phyloP scores from a whole-genome alignment of 768 basidiomycete species.

The Chlorophyllum brunneum region DNA sequence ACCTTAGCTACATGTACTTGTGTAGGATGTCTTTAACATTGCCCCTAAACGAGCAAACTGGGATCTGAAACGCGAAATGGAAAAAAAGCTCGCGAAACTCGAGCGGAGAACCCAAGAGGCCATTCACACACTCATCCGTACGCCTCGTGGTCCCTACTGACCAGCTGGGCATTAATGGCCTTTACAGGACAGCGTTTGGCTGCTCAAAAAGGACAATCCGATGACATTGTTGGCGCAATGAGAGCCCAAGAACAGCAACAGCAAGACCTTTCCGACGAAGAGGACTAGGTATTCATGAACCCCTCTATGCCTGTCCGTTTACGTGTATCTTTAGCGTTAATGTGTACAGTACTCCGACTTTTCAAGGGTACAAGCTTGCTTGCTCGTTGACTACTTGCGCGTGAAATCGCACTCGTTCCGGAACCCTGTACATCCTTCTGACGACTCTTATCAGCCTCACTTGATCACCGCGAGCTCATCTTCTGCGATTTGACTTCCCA shows the following conservation, averaged over 20 bases:
- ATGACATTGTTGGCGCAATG: constrained; percentile 82
- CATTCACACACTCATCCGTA: constrained; percentile 90
- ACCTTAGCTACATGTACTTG: constrained; percentile 4
- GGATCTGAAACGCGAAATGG: constrained; percentile 93
- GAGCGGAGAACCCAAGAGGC: constrained; percentile 90
- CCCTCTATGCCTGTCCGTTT: constrained; percentile 21
- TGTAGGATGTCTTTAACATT: constrained; percentile 91
- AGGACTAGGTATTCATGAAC: constrained; percentile 30
- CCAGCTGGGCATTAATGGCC: constrained; percentile 1
- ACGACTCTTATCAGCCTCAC: neutral
- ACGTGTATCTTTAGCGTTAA: constrained; percentile 13
- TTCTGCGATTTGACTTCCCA: neutral
- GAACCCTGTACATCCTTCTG: neutral
- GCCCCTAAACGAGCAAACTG: constrained; percentile 96
- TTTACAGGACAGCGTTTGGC: constrained; percentile 71
- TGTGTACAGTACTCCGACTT: constrained; percentile 7
- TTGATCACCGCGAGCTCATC: neutral
- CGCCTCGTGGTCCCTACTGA: constrained; percentile 26
- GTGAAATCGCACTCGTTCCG: neutral
- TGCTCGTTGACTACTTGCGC: neutral
- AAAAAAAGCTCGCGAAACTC: constrained; percentile 84
- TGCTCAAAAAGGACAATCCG: constrained; percentile 72
- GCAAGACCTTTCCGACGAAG: constrained; percentile 57
- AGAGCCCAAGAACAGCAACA: constrained; percentile 65
- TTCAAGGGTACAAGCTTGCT: neutral